phyloP scores from a whole-genome alignment of 768 basidiomycete genomes.

The Naganishia antarctica region DNA sequence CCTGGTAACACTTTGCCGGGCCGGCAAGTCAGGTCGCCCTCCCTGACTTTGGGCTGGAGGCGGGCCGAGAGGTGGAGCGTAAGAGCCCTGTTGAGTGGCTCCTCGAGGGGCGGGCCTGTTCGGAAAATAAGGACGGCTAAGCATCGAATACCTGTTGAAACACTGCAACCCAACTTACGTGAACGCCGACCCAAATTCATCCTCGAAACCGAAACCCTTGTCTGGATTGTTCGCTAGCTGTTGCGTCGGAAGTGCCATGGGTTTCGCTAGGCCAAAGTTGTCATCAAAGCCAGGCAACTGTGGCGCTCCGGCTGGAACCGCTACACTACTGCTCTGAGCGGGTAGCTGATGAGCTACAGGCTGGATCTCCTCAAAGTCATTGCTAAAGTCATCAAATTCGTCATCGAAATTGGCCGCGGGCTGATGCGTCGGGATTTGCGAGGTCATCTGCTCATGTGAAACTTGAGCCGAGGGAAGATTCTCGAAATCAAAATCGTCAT shows the following conservation, averaged over 20 bases:
- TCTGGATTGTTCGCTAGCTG: neutral
- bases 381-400: conserved; percentile 50
- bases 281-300: conserved; percentile 26
- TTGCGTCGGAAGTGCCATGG: conserved; percentile 16
- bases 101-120: conserved; percentile 33
- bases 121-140: too few relatives aligned
- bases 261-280: conserved; percentile 4
- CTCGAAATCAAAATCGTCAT: conserved; percentile 45
- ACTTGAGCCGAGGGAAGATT: conserved; percentile 42
- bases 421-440: neutral
- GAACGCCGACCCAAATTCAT: conserved; percentile 52
- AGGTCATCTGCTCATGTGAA: conserved; percentile 20
- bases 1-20: conserved; percentile 23
- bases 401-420: conserved; percentile 40
- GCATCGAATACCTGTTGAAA: too few relatives aligned
- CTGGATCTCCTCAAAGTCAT: conserved; percentile 45
- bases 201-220: conserved; percentile 52
- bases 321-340: neutral
- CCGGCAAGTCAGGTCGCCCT: conserved; percentile 22
- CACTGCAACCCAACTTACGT: conserved; percentile 18
- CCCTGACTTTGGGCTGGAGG: conserved; percentile 18
- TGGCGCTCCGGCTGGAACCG: neutral
- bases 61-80: conserved; percentile 1
- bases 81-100: conserved; percentile 3
- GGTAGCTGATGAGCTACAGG: conserved; percentile 5